phyloP scores from a whole-genome alignment of 2,329 filamentous ascomycete genomes.

The Diplodia intermedia region DNA sequence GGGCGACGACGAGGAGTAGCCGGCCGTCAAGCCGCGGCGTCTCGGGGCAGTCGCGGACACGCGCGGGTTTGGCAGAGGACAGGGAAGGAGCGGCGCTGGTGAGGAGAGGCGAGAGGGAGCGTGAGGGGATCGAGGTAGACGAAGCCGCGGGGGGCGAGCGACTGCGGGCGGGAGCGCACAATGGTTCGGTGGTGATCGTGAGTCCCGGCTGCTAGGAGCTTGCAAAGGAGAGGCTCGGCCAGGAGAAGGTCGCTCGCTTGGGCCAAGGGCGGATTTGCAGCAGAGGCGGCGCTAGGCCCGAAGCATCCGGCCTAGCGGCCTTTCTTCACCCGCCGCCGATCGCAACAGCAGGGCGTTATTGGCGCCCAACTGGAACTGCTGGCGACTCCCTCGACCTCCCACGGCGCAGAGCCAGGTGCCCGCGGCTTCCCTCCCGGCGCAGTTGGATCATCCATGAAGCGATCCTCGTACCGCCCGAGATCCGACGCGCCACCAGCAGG shows the following conservation, averaged over 20 bases:
- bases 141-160: constrained; percentile 32
- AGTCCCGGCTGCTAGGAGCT: constrained; percentile 22
- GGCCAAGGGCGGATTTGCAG: constrained; percentile 4
- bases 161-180: constrained; percentile 22
- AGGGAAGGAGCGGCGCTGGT: constrained; percentile 26
- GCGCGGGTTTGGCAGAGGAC: constrained; percentile 34
- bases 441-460: constrained; percentile 20
- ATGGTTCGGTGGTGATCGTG: constrained; percentile 27
- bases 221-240: constrained; percentile 21
- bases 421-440: constrained; percentile 22
- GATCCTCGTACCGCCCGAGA: constrained; percentile 16
- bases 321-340: constrained; percentile 18
- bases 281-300: neutral
- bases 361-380: constrained; percentile 26
- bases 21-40: constrained; percentile 36
- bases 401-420: constrained; percentile 10
- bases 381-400: constrained; percentile 14
- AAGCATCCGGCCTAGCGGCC: constrained; percentile 1
- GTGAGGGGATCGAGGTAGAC: constrained; percentile 20
- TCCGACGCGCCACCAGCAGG: constrained; percentile 34
- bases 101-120: constrained; percentile 6
- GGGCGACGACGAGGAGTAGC: constrained; percentile 38
- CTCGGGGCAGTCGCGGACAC: constrained; percentile 28
- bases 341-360: constrained; percentile 11
- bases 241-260: constrained; percentile 8